phyloP scores from a whole-genome alignment of 2,329 filamentous ascomycete species.

The Trichoderma endophyticum region DNA sequence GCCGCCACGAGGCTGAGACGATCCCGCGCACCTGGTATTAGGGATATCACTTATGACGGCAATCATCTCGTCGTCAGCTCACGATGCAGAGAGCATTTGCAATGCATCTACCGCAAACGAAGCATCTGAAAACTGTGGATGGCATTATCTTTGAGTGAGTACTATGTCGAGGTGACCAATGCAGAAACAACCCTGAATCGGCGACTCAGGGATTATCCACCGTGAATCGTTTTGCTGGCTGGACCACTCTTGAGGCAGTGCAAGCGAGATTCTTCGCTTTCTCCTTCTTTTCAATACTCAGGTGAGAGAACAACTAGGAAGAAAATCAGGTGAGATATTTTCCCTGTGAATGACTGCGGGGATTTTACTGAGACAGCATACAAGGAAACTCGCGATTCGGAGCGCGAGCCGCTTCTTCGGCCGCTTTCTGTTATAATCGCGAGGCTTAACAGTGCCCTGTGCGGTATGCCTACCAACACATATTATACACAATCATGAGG shows the following conservation, averaged over 20 bases:
- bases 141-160: not conserved
- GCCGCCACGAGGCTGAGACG: constrained; percentile 3
- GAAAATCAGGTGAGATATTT: not conserved
- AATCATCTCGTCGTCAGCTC: not conserved
- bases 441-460: not conserved
- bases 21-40: constrained; percentile 6
- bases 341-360: not conserved
- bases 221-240: not conserved
- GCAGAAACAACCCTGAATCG: not conserved
- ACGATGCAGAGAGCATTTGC: not conserved
- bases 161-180: not conserved
- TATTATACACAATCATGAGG: not conserved
- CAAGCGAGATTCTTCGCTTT: constrained; percentile 6
- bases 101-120: not conserved
- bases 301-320: not conserved
- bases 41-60: constrained; percentile 1
- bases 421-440: not conserved
- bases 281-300: not conserved
- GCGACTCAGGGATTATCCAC: not conserved
- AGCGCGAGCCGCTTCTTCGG: not conserved
- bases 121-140: not conserved
- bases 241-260: not conserved
- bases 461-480: too few relatives aligned
- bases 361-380: not conserved
- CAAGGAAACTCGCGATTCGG: not conserved